phyloP scores from a whole-genome alignment of 306 rosid species.

The Rosa multiflora region DNA sequence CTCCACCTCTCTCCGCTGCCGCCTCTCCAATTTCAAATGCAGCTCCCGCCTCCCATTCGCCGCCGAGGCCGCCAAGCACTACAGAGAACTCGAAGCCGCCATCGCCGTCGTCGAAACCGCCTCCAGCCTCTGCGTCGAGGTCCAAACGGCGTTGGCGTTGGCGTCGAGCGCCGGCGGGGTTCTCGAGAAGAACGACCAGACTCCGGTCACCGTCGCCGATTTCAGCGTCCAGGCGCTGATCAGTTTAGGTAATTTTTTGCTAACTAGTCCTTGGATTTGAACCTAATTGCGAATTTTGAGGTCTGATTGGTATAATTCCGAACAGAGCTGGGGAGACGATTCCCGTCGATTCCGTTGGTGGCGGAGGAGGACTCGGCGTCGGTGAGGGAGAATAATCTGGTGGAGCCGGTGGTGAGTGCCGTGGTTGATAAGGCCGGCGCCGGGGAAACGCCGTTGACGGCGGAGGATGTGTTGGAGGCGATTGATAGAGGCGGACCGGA shows the following conservation, averaged over 20 bases:
- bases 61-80: conserved; percentile 47
- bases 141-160: conserved; percentile 60
- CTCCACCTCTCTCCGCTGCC: conserved; percentile 30
- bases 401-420: conserved; percentile 51
- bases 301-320: not conserved
- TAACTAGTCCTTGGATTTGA: not conserved
- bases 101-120: conserved; percentile 67
- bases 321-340: conserved; percentile 71
- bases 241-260: conserved; percentile 66
- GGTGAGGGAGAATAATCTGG: conserved; percentile 59
- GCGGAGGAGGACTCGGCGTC: conserved; percentile 94
- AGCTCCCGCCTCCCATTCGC: conserved; percentile 63
- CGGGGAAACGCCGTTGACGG: conserved; percentile 38
- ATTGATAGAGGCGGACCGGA: conserved; percentile 86
- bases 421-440: conserved; percentile 45
- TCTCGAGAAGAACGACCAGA: conserved; percentile 64
- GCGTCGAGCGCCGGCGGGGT: conserved; percentile 42
- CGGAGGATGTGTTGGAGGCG: conserved; percentile 65
- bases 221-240: conserved; percentile 92
- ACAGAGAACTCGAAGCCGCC: conserved; percentile 71
- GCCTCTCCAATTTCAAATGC: conserved; percentile 16
- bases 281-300: not conserved
- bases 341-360: conserved; percentile 87
- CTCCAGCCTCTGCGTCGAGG: conserved; percentile 61
- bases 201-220: conserved; percentile 93